Base-by-base conservation (phyloP, 2,329 filamentous ascomycete genomes). In the Trichoderma atrobrunneum region DNA sequence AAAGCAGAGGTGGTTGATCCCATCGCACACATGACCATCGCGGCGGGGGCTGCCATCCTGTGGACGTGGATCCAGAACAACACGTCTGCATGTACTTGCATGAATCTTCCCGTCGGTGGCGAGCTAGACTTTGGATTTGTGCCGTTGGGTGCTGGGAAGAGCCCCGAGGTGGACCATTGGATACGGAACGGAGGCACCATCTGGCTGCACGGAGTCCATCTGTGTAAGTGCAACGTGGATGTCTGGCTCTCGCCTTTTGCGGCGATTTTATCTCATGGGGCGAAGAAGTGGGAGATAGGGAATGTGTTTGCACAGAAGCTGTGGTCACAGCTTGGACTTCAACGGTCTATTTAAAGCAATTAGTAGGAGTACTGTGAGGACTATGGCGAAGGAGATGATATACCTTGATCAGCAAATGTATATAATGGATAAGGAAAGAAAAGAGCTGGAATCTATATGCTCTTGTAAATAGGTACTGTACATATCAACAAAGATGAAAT, bases 51-150 rank as follows among this genome's bases (percentile, higher is more conserved):
- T 0, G 71, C 81, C 3, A 76, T 83, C 1, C 74, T 82, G 1
- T 83, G 81, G 81, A 77, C 79, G 0, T 84, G 81, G 77, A 78
- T 79, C 14, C 76, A 75, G 18, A 79, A 79, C 39, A 75, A 77
- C 3, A 72, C 77, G 11, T 60, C 75, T 16, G 68, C 74, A 0
- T 81, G 78, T 36, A 73, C 66, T 7, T 72, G 71, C 18, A 64
- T 64, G 48, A 54, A 24, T 26, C 30, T 59, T 16, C 48, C 48
- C 28, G 48, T 72, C 34, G 16, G 36, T 6, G 26, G 26, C 32
- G 59, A 64, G n/a, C 30, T 72, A n/a, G 71, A 72, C 12, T 32
- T 72, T 60, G 71, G 71, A 3, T 70, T 72, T 26, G 71, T 72
- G 24, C 28, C 60, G 12, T 26, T 72, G 18, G 66, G 54, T 11